Evolutionary conservation across 495 filamentous ascomycete genomes (phyloP).

Genomic region (Neurospora sp.): DNA sequence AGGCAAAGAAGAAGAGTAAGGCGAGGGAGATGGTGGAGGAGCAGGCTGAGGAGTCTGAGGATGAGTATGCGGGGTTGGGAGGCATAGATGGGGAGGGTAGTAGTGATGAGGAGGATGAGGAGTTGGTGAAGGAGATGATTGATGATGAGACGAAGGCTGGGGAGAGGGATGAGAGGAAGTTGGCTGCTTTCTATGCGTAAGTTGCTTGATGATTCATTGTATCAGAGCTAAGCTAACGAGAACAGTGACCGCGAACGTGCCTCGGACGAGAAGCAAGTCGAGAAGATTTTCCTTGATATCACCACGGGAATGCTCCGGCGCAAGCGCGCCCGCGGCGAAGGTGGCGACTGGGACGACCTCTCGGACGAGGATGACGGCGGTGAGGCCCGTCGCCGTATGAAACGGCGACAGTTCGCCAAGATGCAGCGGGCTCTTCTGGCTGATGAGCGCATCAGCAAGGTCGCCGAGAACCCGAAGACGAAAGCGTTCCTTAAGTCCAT

Average conservation of each 20-base stretch:
- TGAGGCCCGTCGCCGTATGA: constrained; percentile 64
- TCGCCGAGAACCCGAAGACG: constrained; percentile 85
- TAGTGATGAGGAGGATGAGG: constrained; percentile 51
- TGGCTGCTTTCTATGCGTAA: constrained; percentile 85
- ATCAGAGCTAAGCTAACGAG: constrained; percentile 3
- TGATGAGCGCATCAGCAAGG: constrained; percentile 84
- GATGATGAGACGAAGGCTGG: constrained; percentile 64
- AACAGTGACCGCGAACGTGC: constrained; percentile 55
- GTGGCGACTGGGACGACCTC: constrained; percentile 65
- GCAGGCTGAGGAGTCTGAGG: constrained; percentile 93
- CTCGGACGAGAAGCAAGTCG: constrained; percentile 71
- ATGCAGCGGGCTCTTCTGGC: constrained; percentile 82
- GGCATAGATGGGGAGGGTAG: constrained; percentile 83
- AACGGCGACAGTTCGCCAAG: constrained; percentile 78
- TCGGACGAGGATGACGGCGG: constrained; percentile 82
- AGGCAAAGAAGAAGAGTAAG: constrained; percentile 67
- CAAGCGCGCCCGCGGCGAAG: constrained; percentile 39
- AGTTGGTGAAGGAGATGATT: constrained; percentile 70
- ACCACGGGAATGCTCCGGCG: constrained; percentile 76
- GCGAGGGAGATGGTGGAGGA: constrained; percentile 84
- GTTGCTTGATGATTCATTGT: constrained; percentile 21
- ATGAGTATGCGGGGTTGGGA: constrained; percentile 93
- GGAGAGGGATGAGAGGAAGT: constrained; percentile 61
- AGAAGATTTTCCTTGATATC: constrained; percentile 85
- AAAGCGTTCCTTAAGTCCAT: constrained; percentile 81